Percentiles rank a stretch among this genome's conserved stretches.
These are phyloP conservation scores for Fusarium austroafricanum DNA, from an alignment of 2,329 filamentous ascomycete species.

Conservation along the genomic window DNA sequence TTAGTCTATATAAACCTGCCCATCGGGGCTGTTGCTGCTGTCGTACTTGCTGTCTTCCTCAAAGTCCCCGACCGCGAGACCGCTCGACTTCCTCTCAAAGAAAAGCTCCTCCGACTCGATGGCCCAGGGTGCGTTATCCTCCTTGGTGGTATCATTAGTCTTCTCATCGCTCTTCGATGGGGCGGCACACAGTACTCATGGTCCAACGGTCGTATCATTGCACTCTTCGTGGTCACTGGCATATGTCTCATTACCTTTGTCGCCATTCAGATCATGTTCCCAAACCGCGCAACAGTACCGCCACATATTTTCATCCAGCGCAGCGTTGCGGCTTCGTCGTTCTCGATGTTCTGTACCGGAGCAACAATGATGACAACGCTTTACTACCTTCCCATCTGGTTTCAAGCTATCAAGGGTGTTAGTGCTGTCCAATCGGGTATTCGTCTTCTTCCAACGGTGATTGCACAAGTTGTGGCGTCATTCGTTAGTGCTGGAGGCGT, in stretches of 20 bases:
- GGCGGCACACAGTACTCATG: slow-evolving; percentile 19
- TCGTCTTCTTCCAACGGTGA: slow-evolving; percentile 2
- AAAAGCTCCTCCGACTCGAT: slow-evolving; percentile 23
- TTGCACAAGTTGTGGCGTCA: slow-evolving; percentile 16
- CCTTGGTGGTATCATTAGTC: slow-evolving; percentile 7
- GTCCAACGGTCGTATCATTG: neutral
- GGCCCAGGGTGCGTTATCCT: slow-evolving; percentile 9
- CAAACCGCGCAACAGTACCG: slow-evolving; percentile 15
- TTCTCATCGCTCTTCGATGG: slow-evolving; percentile 26
- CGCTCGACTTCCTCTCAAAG: neutral
- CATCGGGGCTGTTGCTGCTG: slow-evolving; percentile 2
- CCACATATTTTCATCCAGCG: slow-evolving; percentile 9
- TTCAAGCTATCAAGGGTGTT: slow-evolving; percentile 15
- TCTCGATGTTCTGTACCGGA: slow-evolving; percentile 24
- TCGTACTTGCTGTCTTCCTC: slow-evolving; percentile 2
- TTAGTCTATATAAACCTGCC: slow-evolving; percentile 8
- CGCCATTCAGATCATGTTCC: neutral
- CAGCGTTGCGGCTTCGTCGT: slow-evolving; percentile 16
- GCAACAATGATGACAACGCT: slow-evolving; percentile 29
- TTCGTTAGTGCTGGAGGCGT: slow-evolving; percentile 18
- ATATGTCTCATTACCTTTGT: neutral
- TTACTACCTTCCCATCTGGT: slow-evolving; percentile 31
- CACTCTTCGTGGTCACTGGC: neutral
- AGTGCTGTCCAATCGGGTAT: slow-evolving; percentile 20
- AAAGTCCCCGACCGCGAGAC: slow-evolving; percentile 6